phyloP scores from a whole-genome alignment of 306 rosid genomes.

The Ormosia emarginata region DNA sequence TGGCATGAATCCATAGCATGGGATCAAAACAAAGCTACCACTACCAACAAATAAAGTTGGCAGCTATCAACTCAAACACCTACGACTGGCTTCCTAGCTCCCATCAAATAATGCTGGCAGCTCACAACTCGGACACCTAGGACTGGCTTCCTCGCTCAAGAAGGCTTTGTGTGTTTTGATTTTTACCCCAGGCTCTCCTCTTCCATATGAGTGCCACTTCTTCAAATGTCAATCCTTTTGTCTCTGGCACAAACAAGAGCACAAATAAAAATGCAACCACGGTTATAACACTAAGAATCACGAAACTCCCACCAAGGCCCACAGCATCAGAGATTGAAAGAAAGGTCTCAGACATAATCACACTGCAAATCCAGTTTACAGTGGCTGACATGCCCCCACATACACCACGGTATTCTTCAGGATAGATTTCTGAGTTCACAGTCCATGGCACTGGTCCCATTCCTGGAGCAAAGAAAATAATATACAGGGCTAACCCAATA shows the following conservation, averaged over 20 bases:
- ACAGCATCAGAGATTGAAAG: constrained; percentile 51
- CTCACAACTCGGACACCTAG: neutral
- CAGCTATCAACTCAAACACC: neutral
- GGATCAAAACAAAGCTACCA: neutral
- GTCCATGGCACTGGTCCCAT: constrained; percentile 91
- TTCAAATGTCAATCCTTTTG: constrained; percentile 75
- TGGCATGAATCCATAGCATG: neutral
- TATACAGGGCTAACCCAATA: constrained; percentile 56
- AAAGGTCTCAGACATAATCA: constrained; percentile 61
- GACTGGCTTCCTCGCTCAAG: constrained; percentile 36
- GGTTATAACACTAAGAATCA: constrained; percentile 53
- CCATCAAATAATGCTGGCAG: neutral
- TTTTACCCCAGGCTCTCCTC: constrained; percentile 51
- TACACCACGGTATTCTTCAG: constrained; percentile 64
- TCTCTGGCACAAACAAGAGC: constrained; percentile 57
- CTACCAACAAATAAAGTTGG: neutral
- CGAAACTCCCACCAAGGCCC: constrained; percentile 60
- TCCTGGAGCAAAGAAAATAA: constrained; percentile 65
- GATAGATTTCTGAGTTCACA: constrained; percentile 78
- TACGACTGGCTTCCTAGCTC: neutral
- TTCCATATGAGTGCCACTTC: constrained; percentile 72
- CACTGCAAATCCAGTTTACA: constrained; percentile 74
- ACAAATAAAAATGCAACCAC: constrained; percentile 56
- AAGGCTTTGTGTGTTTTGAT: constrained; percentile 35
- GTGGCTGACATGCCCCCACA: constrained; percentile 89